A percentile compares a stretch with the other conserved stretches of the same genome.
Conservation (phyloP, 345 rosid species). For the Hevea brasiliensis region DNA sequence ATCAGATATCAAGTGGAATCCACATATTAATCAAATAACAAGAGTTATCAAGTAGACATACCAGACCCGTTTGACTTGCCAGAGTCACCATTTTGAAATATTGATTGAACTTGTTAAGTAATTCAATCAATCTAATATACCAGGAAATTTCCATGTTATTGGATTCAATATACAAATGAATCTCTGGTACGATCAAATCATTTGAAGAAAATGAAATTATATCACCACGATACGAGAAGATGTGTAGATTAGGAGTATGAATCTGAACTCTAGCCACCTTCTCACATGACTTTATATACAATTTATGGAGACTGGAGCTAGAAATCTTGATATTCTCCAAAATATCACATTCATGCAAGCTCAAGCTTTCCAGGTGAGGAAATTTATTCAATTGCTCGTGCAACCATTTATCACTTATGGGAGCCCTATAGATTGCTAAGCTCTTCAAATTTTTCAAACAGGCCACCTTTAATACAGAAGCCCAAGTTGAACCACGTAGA, state of each 20-base stretch:
- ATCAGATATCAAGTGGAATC: too few relatives aligned
- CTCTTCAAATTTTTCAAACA: not conserved
- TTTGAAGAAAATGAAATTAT: not conserved
- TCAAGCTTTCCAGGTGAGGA: not conserved
- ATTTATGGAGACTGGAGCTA: not conserved
- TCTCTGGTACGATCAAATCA: too few relatives aligned
- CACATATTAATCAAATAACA: too few relatives aligned
- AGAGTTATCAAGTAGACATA: too few relatives aligned
- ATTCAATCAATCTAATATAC: not conserved
- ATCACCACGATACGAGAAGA: not conserved
- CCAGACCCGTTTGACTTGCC: too few relatives aligned
- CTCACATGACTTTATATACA: too few relatives aligned
- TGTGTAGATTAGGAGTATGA: too few relatives aligned
- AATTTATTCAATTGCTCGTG: not conserved
- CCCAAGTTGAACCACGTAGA: not conserved
- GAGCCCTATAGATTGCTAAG: too few relatives aligned
- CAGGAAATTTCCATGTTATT: not conserved
- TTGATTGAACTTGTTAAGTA: too few relatives aligned
- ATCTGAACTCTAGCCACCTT: not conserved
- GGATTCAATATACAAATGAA: not conserved
- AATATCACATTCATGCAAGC: not conserved
- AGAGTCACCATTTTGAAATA: too few relatives aligned
- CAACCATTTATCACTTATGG: not conserved
- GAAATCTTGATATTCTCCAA: not conserved
- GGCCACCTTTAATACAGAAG: not conserved